Evolutionary conservation across 2,329 filamentous ascomycete species (phyloP).

Genomic region (Waltergamsia citrina): DNA sequence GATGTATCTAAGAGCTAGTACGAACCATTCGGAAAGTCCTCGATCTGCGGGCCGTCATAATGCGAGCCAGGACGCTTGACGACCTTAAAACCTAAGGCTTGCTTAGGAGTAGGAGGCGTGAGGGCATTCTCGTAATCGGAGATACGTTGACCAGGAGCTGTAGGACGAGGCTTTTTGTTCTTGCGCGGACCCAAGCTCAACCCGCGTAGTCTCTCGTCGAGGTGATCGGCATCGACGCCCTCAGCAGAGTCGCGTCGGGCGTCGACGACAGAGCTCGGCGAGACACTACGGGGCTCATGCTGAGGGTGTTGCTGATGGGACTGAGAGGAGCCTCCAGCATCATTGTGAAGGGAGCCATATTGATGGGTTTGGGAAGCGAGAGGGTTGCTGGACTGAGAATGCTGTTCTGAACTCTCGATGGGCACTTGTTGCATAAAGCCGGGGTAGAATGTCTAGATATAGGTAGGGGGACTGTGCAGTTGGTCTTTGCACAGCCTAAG

Average conservation of each 20-base stretch:
- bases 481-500: conserved; percentile 39
- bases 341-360: conserved; percentile 46
- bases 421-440: conserved; percentile 59
- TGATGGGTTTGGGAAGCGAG: conserved; percentile 29
- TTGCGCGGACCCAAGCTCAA: conserved; percentile 33
- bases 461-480: conserved; percentile 38
- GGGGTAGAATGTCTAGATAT: conserved; percentile 22
- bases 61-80: conserved; percentile 33
- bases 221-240: conserved; percentile 28
- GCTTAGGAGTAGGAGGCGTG: conserved; percentile 33
- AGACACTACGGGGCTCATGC: conserved; percentile 23
- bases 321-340: conserved; percentile 25
- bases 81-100: conserved; percentile 45
- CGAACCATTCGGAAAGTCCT: conserved; percentile 74
- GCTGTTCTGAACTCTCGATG: conserved; percentile 32
- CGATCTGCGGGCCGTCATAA: conserved; percentile 31
- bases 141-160: conserved; percentile 41
- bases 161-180: conserved; percentile 15
- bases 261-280: conserved; percentile 18
- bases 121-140: conserved; percentile 53
- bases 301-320: conserved; percentile 17
- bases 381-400: conserved; percentile 25
- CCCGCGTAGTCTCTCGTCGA: conserved; percentile 42
- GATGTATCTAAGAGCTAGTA: conserved; percentile 4
- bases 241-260: conserved; percentile 15